A percentile compares a stretch with the other conserved stretches of the same genome.
These are phyloP conservation scores for Mortierella hygrophila DNA, from an alignment of 192 early-diverging fungal genomes.

Conservation along the genomic window DNA sequence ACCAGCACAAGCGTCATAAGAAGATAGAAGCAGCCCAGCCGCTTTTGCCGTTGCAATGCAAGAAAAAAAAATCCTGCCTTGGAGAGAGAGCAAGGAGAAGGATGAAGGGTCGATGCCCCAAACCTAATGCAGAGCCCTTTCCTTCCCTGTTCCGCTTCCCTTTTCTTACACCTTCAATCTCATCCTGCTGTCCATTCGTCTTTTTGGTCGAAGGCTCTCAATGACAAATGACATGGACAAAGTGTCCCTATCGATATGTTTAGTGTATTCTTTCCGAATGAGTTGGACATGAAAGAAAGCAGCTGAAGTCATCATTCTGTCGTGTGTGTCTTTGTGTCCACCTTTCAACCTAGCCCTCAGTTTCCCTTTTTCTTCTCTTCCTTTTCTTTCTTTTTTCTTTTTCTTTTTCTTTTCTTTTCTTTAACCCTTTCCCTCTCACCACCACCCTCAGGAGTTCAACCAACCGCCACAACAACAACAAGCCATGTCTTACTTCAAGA, in stretches of 20 bases:
- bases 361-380: neutral
- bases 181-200: neutral
- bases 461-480: slow-evolving; percentile 1
- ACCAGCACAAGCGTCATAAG: neutral
- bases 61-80: neutral
- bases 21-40: too few relatives aligned
- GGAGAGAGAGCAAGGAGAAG: neutral
- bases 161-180: neutral
- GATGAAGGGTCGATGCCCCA: neutral
- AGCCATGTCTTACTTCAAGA: slow-evolving; percentile 41
- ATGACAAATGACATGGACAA: slow-evolving; percentile 6
- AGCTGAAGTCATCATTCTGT: slow-evolving; percentile 4
- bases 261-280: neutral
- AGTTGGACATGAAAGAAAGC: neutral
- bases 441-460: slow-evolving; percentile 2
- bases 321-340: slow-evolving; percentile 1
- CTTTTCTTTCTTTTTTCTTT: neutral
- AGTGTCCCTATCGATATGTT: neutral
- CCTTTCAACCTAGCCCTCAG: neutral
- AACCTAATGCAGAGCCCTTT: slow-evolving; percentile 2
- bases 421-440: neutral
- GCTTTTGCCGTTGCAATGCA: neutral
- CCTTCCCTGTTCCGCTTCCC: neutral
- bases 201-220: neutral
- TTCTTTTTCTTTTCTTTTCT: slow-evolving; percentile 4